Evolutionary conservation across 495 filamentous ascomycete species (phyloP).

Genomic region (Mytilinidion resinicola): DNA sequence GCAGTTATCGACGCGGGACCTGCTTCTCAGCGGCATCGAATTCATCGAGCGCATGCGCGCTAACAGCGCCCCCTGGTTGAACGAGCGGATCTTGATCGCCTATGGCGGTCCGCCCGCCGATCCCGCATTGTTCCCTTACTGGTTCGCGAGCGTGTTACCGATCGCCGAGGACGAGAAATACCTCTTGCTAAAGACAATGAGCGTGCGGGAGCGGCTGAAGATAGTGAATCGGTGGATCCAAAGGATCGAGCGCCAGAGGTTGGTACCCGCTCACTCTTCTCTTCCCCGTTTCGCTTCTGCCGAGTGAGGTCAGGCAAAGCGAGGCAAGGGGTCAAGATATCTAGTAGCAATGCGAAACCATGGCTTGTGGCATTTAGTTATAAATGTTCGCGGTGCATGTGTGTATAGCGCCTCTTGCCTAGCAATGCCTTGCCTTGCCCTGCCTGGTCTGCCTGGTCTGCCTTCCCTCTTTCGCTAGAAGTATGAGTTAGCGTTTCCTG

Average conservation of each 20-base stretch:
- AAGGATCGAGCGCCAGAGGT: slow-evolving; percentile 62
- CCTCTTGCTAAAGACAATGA: slow-evolving; percentile 58
- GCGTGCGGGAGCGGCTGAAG: slow-evolving; percentile 74
- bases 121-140: slow-evolving; percentile 75
- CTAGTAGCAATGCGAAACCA: too few relatives aligned
- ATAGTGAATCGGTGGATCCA: slow-evolving; percentile 69
- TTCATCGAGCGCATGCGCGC: slow-evolving; percentile 63
- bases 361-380: too few relatives aligned
- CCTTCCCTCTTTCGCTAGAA: not conserved
- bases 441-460: not conserved
- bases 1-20: slow-evolving; percentile 59
- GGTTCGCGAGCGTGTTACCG: slow-evolving; percentile 79
- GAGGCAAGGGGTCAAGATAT: too few relatives aligned
- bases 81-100: slow-evolving; percentile 58
- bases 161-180: slow-evolving; percentile 76
- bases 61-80: slow-evolving; percentile 65
- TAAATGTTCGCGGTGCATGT: too few relatives aligned
- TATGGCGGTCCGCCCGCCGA: slow-evolving; percentile 74
- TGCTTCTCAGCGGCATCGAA: slow-evolving; percentile 56
- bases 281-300: not conserved
- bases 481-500: not conserved
- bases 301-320: not conserved
- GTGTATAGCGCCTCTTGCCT: not conserved
- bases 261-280: slow-evolving; percentile 30
- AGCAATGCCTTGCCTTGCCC: not conserved